Conservation (phyloP, 768 basidiomycete species). For the Zangia roseola region DNA sequence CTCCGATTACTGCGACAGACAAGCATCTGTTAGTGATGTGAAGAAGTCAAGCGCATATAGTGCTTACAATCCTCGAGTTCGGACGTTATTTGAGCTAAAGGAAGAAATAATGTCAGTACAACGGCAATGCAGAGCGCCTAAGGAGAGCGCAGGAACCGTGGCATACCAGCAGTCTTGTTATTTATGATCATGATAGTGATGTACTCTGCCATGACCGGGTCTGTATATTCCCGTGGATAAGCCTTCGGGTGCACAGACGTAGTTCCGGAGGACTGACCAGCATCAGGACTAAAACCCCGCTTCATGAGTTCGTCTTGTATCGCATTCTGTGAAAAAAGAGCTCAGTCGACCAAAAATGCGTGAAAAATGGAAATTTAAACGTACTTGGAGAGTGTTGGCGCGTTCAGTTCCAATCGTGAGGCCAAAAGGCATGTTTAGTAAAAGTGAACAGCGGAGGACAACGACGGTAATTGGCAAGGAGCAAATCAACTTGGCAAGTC, state of each 20-base stretch:
- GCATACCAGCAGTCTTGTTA: slow-evolving; percentile 76
- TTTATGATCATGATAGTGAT: slow-evolving; percentile 96
- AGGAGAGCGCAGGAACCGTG: background rate
- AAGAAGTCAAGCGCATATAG: background rate
- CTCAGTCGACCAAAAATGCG: slow-evolving; percentile 12
- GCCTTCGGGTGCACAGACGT: slow-evolving; percentile 5
- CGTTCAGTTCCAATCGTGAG: slow-evolving; percentile 79
- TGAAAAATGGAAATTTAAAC: slow-evolving; percentile 13
- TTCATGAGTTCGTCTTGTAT: slow-evolving; percentile 80
- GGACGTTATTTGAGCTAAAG: slow-evolving; percentile 76
- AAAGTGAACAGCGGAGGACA: slow-evolving; percentile 20
- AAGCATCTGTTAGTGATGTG: slow-evolving; percentile 10
- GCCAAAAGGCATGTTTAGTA: slow-evolving; percentile 60
- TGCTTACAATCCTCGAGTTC: slow-evolving; percentile 79
- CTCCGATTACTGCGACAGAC: slow-evolving; percentile 58
- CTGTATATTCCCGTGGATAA: slow-evolving; percentile 35
- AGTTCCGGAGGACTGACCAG: slow-evolving; percentile 47
- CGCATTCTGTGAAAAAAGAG: slow-evolving; percentile 49
- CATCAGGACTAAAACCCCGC: slow-evolving; percentile 71
- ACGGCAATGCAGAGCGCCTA: background rate
- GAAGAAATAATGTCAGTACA: slow-evolving; percentile 7
- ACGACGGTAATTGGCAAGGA: slow-evolving; percentile 29
- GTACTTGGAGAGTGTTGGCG: slow-evolving; percentile 66
- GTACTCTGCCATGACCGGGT: slow-evolving; percentile 92
- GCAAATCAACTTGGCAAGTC: slow-evolving; percentile 20